Conservation (phyloP, 257 asterid species). For the Voacanga thouarsii region DNA sequence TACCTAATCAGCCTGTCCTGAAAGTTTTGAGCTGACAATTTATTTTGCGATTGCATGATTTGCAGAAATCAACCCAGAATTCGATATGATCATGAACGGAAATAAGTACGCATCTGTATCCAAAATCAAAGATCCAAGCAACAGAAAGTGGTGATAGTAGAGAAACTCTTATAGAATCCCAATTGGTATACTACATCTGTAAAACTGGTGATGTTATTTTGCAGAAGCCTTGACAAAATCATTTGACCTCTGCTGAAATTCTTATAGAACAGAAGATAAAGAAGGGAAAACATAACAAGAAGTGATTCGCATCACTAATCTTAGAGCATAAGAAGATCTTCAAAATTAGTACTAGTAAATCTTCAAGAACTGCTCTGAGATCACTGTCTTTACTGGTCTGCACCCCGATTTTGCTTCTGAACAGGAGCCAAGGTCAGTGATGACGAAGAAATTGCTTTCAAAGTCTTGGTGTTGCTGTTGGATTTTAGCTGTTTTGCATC, state of each 20-base stretch:
- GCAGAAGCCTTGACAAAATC: neutral
- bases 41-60: neutral
- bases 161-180: neutral
- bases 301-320: neutral
- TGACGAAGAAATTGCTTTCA: conserved; percentile 30
- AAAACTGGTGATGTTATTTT: neutral
- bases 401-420: conserved; percentile 22
- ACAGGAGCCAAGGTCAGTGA: conserved; percentile 29
- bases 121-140: neutral
- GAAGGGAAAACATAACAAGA: neutral
- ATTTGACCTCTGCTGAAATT: neutral
- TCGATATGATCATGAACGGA: too few relatives aligned
- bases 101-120: neutral
- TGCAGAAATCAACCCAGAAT: too few relatives aligned
- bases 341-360: neutral
- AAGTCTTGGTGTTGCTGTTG: conserved; percentile 22
- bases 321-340: neutral
- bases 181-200: neutral
- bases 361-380: neutral
- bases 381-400: neutral
- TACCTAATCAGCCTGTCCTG: too few relatives aligned
- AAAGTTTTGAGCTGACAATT: neutral
- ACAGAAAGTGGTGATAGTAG: neutral
- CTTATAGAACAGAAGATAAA: neutral
- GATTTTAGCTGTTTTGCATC: conserved; percentile 20